These are phyloP conservation scores for Vitis vinifera DNA, from an alignment of 164 flowering plant species.

Conservation along the genomic window DNA sequence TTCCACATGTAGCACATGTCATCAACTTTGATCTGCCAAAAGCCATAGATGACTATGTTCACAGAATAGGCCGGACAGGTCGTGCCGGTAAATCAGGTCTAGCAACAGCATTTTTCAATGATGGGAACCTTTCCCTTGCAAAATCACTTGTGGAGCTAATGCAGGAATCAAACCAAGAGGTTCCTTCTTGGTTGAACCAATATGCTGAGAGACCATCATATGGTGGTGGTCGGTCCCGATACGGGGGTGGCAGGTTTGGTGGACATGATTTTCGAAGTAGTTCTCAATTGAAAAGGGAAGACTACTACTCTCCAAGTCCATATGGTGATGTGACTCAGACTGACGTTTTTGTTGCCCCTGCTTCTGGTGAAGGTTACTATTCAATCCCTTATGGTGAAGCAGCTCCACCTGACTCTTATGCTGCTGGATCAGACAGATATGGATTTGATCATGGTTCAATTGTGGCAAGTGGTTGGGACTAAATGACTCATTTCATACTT, in stretches of 20 bases:
- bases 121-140: slow-evolving; percentile 45
- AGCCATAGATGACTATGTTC: slow-evolving; percentile 71
- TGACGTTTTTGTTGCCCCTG: not conserved
- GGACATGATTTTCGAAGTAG: slow-evolving; percentile 44
- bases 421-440: slow-evolving; percentile 8
- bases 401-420: not conserved
- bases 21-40: slow-evolving; percentile 71
- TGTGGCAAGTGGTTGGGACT: slow-evolving; percentile 48
- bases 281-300: slow-evolving; percentile 7
- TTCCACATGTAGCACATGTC: slow-evolving; percentile 74
- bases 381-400: slow-evolving; percentile 2
- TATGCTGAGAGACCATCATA: slow-evolving; percentile 35
- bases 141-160: slow-evolving; percentile 53
- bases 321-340: not conserved
- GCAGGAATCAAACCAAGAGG: slow-evolving; percentile 70
- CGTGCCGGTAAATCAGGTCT: slow-evolving; percentile 73
- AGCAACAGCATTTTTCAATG: slow-evolving; percentile 70
- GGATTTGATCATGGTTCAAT: slow-evolving; percentile 19
- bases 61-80: slow-evolving; percentile 74
- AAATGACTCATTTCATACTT: not conserved
- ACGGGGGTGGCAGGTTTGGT: slow-evolving; percentile 43
- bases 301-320: slow-evolving; percentile 14
- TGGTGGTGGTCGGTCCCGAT: slow-evolving; percentile 26
- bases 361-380: slow-evolving; percentile 1
- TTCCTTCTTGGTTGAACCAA: slow-evolving; percentile 54